phyloP scores from a whole-genome alignment of 345 rosid species.

The Melaleuca quinquenervia region DNA sequence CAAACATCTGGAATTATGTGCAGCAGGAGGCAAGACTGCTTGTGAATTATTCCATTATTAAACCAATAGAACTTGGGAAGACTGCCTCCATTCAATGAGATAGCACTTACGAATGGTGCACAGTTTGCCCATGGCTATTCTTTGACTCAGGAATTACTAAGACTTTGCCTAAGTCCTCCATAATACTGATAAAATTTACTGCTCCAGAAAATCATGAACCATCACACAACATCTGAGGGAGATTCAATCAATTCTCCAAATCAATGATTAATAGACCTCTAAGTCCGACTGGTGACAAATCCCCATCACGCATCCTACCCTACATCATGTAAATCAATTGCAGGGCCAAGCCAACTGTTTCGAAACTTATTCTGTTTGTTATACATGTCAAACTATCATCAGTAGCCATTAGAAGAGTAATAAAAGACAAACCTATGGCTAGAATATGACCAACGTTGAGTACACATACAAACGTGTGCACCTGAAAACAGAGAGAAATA shows the following conservation, averaged over 20 bases:
- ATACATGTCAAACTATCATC: not conserved
- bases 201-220: not conserved
- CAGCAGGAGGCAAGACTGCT: not conserved
- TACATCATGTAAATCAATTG: not conserved
- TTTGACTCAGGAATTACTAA: not conserved
- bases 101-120: not conserved
- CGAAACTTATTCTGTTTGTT: not conserved
- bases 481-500: not conserved
- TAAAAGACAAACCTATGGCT: not conserved
- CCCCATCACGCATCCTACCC: not conserved
- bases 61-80: not conserved
- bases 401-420: not conserved
- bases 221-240: not conserved
- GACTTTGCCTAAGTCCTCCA: not conserved
- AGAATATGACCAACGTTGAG: not conserved
- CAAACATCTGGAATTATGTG: not conserved
- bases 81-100: not conserved
- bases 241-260: not conserved
- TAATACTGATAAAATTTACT: not conserved
- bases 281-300: not conserved
- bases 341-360: not conserved
- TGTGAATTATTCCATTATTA: not conserved
- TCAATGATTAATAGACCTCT: not conserved
- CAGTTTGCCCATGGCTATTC: not conserved
- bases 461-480: not conserved